phyloP scores from a whole-genome alignment of 306 rosid species.

The Canavalia gladiata region DNA sequence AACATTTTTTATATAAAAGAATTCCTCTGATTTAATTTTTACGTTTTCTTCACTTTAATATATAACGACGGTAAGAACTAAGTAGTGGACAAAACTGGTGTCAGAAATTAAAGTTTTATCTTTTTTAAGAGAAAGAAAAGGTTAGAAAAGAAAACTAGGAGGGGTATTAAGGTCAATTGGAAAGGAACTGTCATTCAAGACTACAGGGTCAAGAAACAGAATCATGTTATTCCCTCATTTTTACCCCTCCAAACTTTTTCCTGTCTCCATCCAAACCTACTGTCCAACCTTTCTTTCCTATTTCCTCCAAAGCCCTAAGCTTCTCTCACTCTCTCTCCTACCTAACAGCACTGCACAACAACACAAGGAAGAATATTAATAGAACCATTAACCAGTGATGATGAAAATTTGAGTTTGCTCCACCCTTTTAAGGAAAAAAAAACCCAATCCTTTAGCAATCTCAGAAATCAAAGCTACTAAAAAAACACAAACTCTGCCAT shows the following conservation, averaged over 20 bases:
- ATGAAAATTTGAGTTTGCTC: slow-evolving; percentile 51
- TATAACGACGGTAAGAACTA: background rate
- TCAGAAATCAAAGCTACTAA: slow-evolving; percentile 63
- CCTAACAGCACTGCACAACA: slow-evolving; percentile 25
- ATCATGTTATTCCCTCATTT: slow-evolving; percentile 70
- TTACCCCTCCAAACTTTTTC: slow-evolving; percentile 61
- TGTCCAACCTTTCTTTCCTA: slow-evolving; percentile 52
- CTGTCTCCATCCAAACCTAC: slow-evolving; percentile 60
- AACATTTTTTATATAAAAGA: background rate
- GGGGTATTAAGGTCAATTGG: slow-evolving; percentile 62
- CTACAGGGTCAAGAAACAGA: slow-evolving; percentile 64
- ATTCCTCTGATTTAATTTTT: background rate
- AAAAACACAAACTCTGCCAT: slow-evolving; percentile 33
- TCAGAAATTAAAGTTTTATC: slow-evolving; percentile 53
- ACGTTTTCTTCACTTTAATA: background rate
- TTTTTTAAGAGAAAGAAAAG: slow-evolving; percentile 25
- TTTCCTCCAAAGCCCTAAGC: slow-evolving; percentile 60
- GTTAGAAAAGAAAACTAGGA: slow-evolving; percentile 24
- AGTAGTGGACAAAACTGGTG: slow-evolving; percentile 48
- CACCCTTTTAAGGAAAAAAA: slow-evolving; percentile 64
- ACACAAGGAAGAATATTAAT: slow-evolving; percentile 46
- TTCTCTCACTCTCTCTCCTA: slow-evolving; percentile 25
- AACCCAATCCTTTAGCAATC: slow-evolving; percentile 37
- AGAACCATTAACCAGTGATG: slow-evolving; percentile 39
- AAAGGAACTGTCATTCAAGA: slow-evolving; percentile 75